Evolutionary conservation across 805 yeast species (phyloP).

Genomic region (Pichia cephalocereana): DNA sequence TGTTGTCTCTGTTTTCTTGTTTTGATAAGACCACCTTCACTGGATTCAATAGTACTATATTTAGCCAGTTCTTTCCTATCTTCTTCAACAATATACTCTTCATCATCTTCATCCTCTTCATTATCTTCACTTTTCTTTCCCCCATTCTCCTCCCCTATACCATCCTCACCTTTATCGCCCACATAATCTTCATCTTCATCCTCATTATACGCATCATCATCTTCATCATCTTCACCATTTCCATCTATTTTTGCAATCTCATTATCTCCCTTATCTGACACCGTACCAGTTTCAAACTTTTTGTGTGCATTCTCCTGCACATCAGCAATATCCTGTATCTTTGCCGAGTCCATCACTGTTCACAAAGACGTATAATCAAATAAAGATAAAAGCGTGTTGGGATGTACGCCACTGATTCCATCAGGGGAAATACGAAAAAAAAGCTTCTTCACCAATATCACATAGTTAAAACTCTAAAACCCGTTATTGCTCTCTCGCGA

Average conservation of each 20-base stretch:
- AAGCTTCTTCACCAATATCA: neutral
- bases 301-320: too few relatives aligned
- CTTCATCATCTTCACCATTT: neutral
- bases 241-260: neutral
- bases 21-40: conserved; percentile 13
- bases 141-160: conserved; percentile 5
- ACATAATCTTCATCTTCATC: conserved; percentile 52
- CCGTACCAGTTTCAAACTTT: neutral
- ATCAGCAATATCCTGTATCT: neutral
- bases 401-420: neutral
- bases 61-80: conserved; percentile 19
- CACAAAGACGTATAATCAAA: neutral
- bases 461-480: too few relatives aligned
- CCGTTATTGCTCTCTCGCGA: neutral
- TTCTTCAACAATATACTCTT: conserved; percentile 11
- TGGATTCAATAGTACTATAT: conserved; percentile 47
- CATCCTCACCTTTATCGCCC: conserved; percentile 21
- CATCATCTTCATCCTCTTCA: conserved; percentile 28
- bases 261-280: neutral
- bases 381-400: neutral
- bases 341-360: neutral
- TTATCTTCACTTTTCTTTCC: conserved; percentile 27
- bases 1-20: conserved; percentile 10
- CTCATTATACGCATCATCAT: conserved; percentile 39
- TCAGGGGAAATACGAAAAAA: neutral